Evolutionary conservation across 352 stramenopile species (phyloP).

Genomic region (Pythium aphanidermatum): DNA sequence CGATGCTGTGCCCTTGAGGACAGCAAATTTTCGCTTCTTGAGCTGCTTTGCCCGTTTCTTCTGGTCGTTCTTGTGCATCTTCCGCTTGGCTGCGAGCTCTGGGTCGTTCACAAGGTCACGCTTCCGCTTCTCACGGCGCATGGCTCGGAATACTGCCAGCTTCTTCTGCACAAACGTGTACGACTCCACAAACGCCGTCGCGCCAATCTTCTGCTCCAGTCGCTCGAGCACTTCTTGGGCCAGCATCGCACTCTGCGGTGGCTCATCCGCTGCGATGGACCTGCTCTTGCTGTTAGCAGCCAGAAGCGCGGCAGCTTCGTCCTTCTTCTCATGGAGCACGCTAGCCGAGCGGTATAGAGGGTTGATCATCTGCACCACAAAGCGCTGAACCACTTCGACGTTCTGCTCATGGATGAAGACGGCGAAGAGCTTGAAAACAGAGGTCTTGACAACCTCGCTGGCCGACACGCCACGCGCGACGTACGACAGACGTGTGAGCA

Average conservation of each 20-base stretch:
- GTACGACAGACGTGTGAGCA: slow-evolving; percentile 82
- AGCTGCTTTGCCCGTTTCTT: slow-evolving; percentile 80
- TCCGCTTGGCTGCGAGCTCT: slow-evolving; percentile 61
- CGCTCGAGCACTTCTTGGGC: slow-evolving; percentile 85
- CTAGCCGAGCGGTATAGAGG: slow-evolving; percentile 69
- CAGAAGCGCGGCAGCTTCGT: slow-evolving; percentile 18
- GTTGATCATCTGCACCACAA: slow-evolving; percentile 80
- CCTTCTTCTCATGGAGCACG: slow-evolving; percentile 36
- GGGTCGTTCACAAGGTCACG: slow-evolving; percentile 73
- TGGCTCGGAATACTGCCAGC: slow-evolving; percentile 60
- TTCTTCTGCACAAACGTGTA: slow-evolving; percentile 86
- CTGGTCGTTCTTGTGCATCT: slow-evolving; percentile 82
- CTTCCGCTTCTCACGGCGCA: slow-evolving; percentile 71
- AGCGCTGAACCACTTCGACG: slow-evolving; percentile 37
- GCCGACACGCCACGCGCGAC: slow-evolving; percentile 44
- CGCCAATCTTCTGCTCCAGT: slow-evolving; percentile 73
- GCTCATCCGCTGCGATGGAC: slow-evolving; percentile 11
- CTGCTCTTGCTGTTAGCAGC: slow-evolving; percentile 2
- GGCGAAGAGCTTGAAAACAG: slow-evolving; percentile 86
- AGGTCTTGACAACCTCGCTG: slow-evolving; percentile 51
- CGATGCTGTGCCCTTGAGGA: slow-evolving; percentile 73
- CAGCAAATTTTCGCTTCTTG: slow-evolving; percentile 85
- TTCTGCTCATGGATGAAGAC: slow-evolving; percentile 58
- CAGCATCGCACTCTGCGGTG: slow-evolving; percentile 46
- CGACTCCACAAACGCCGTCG: slow-evolving; percentile 60